Percentiles rank a stretch among this genome's conserved stretches.
phyloP scores from a whole-genome alignment of 1,284 basidiomycete species.

The Pulchroboletus neoregius region DNA sequence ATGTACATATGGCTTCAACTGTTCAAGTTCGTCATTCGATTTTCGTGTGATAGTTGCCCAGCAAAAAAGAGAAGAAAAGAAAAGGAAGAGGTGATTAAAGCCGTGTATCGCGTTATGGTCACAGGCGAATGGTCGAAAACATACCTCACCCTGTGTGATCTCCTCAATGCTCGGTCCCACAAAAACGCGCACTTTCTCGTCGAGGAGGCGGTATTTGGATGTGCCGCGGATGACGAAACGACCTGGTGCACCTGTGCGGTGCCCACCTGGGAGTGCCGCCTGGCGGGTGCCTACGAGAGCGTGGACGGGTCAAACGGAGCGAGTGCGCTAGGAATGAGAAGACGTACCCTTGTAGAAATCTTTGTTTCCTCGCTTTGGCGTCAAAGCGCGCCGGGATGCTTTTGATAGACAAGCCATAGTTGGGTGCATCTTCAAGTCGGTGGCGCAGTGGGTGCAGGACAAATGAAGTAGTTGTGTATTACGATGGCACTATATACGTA shows the following conservation, averaged over 20 bases:
- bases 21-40: background rate
- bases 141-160: conserved; percentile 58
- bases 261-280: conserved; percentile 76
- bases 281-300: conserved; percentile 67
- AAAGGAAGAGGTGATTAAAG: background rate
- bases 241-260: conserved; percentile 83
- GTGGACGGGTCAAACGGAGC: conserved; percentile 1
- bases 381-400: conserved; percentile 77
- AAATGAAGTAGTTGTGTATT: too few species aligned
- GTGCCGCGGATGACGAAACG: conserved; percentile 72
- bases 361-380: conserved; percentile 84
- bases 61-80: background rate
- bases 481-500: too few species aligned
- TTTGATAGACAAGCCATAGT: conserved; percentile 66
- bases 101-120: background rate
- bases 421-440: conserved; percentile 50
- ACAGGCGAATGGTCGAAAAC: conserved; percentile 27
- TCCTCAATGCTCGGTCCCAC: conserved; percentile 73
- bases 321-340: background rate
- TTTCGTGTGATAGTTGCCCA: background rate
- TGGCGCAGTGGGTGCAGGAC: background rate
- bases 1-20: conserved; percentile 48
- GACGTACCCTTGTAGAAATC: conserved; percentile 86
- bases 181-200: conserved; percentile 79
- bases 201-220: conserved; percentile 74